Conservation (phyloP, 2,329 filamentous ascomycete genomes). For the Ophiostoma ips region DNA sequence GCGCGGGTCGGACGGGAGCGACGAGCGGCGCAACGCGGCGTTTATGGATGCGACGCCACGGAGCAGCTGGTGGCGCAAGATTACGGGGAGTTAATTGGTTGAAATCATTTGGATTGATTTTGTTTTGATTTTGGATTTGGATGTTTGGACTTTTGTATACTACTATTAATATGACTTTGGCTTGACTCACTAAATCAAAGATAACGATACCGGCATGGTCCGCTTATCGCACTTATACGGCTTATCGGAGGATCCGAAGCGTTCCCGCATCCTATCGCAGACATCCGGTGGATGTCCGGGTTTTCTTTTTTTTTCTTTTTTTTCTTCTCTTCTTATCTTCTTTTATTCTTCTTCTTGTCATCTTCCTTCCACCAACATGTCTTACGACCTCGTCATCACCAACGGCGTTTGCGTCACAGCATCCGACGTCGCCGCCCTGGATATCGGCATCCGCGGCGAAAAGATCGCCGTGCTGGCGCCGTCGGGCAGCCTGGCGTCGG, state of each 20-base stretch:
- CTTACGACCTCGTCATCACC: slow-evolving; percentile 27
- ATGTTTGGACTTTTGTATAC: background rate
- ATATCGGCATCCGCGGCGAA: slow-evolving; percentile 28
- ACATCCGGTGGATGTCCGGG: no score
- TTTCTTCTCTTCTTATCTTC: no score
- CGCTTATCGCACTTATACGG: background rate
- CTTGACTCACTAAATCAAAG: no score
- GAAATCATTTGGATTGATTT: background rate
- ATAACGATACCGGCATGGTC: no score
- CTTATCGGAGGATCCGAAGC: background rate
- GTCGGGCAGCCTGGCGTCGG: slow-evolving; percentile 20
- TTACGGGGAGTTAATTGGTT: slow-evolving; percentile 22
- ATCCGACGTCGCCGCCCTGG: slow-evolving; percentile 26
- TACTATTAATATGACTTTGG: background rate
- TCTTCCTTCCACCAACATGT: background rate
- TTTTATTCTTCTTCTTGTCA: background rate
- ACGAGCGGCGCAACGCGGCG: slow-evolving; percentile 26
- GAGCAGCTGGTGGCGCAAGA: slow-evolving; percentile 47
- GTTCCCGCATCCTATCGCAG: no score
- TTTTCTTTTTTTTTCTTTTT: no score
- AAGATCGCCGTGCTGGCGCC: slow-evolving; percentile 29
- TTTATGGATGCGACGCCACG: slow-evolving; percentile 34
- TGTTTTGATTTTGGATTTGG: background rate
- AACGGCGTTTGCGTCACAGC: slow-evolving; percentile 31
- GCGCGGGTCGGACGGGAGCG: slow-evolving; percentile 21